Percentiles rank a stretch among this genome's conserved stretches.
Evolutionary conservation across 768 basidiomycete species (phyloP).

Genomic region (Hypholoma fasciculare): DNA sequence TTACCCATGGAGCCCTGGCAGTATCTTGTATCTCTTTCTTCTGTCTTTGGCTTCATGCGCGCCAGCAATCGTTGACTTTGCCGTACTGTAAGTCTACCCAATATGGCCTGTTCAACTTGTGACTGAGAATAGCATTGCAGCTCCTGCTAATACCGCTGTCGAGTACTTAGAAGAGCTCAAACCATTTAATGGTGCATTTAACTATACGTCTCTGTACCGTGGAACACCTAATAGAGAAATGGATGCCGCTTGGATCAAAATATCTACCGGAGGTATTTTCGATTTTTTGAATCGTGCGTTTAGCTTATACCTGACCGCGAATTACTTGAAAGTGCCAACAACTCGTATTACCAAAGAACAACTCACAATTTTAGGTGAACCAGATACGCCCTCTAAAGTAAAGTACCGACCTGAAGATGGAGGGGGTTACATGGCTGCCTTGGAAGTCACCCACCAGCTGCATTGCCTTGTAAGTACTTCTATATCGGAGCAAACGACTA

Average conservation of each 20-base stretch:
- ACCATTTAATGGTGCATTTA: slow-evolving; percentile 8
- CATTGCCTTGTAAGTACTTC: slow-evolving; percentile 5
- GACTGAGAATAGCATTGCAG: neutral
- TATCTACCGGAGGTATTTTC: slow-evolving; percentile 5
- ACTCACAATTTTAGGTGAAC: neutral
- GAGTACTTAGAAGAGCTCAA: slow-evolving; percentile 7
- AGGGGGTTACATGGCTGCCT: slow-evolving; percentile 6
- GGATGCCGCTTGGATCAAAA: slow-evolving; percentile 10
- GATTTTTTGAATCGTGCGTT: neutral
- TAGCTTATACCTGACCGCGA: neutral
- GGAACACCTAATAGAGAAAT: slow-evolving; percentile 5
- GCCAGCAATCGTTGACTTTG: neutral
- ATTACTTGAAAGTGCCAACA: neutral
- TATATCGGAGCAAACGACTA: no score
- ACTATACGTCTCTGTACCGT: slow-evolving; percentile 8
- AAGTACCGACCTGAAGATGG: slow-evolving; percentile 1
- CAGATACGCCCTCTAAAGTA: slow-evolving; percentile 4
- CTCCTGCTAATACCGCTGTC: slow-evolving; percentile 10
- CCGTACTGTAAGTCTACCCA: neutral
- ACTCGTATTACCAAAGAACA: slow-evolving; percentile 2
- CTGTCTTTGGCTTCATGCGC: neutral
- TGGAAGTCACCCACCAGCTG: slow-evolving; percentile 5
- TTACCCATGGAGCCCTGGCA: slow-evolving; percentile 2
- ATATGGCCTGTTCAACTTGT: neutral
- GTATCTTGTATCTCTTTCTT: neutral